Base-by-base conservation (phyloP, 2,329 filamentous ascomycete species). In the Fusarium buharicum region DNA sequence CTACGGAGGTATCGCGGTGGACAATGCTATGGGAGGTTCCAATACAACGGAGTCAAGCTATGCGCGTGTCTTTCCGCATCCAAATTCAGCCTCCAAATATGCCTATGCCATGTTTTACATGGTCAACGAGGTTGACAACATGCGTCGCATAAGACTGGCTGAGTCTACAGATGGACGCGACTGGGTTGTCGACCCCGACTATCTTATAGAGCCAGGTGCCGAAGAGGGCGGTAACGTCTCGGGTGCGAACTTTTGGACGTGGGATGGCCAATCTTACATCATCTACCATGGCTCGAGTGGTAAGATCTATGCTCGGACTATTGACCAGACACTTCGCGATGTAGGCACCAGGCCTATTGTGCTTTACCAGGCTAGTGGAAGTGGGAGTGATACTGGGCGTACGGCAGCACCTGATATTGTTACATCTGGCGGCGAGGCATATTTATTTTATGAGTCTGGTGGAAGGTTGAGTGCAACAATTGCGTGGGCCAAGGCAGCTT, bases 61-160 rank as follows among this genome's bases (percentile, higher is more conserved):
- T 34, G 69, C 69, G 0, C 68, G 69, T 5, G 68, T 70, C 8
- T 71, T 71, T 38, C 7, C 33, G 10, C 69, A 71, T 30, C 68
- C 60, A 2, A 57, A 70, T 17, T 3, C 59, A 4, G 37, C 38
- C 0, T 70, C 67, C n/a, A 57, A 47, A 1, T 70, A 69, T 40
- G 40, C 45, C 0, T 71, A 70, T 16, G 68, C 59, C 36, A 71
- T 71, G 69, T 71, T 71, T 30, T 71, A 70, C 52, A 71, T 71
- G 69, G 67, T 38, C 38, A 71, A 71, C 20, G 69, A 70, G 30
- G 16, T 39, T 0, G 59, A 71, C 33, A 60, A 70, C 34, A 43
- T 48, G 2, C 68, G 69, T 30, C 67, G 68, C 10, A 71, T 71
- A 3, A 54, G 69, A 3, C 58, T 70, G 3, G 69, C 69, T 2